A percentile compares a stretch with the other conserved stretches of the same genome.
phyloP scores from a whole-genome alignment of 495 filamentous ascomycete genomes.

The Podospora conica region DNA sequence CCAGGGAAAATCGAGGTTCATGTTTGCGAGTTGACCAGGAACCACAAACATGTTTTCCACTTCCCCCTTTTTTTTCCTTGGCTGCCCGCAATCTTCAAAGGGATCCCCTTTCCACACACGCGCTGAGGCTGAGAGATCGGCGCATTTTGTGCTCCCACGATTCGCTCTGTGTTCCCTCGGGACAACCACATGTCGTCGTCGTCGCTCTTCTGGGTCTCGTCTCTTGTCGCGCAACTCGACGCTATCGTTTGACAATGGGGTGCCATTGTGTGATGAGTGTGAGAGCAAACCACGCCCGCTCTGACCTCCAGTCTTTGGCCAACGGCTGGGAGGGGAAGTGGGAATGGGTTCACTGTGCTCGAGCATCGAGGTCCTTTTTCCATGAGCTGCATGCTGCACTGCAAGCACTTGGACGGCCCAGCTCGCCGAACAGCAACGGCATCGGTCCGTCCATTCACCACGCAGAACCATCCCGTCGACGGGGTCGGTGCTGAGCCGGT shows the following conservation, averaged over 20 bases:
- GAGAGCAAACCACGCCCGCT: neutral
- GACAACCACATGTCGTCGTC: neutral
- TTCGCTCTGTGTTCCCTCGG: neutral
- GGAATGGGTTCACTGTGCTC: neutral
- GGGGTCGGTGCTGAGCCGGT: constrained; percentile 1
- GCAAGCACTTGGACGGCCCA: constrained; percentile 19
- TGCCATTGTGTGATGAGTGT: neutral
- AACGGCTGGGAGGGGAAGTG: neutral
- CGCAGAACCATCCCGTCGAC: neutral
- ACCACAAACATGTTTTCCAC: neutral
- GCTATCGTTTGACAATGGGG: neutral
- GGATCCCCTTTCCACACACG: neutral
- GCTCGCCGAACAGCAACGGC: constrained; percentile 19
- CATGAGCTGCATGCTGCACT: neutral
- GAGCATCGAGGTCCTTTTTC: neutral
- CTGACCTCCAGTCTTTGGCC: neutral
- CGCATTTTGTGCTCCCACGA: neutral
- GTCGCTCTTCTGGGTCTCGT: neutral
- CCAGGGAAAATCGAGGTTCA: neutral
- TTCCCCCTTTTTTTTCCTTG: neutral
- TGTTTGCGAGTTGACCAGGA: neutral
- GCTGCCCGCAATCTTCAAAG: neutral
- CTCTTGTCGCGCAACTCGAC: neutral
- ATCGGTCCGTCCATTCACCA: neutral
- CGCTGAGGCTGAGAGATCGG: neutral